A percentile compares a stretch with the other conserved stretches of the same genome.
Evolutionary conservation across 768 basidiomycete genomes (phyloP).

Genomic region (Suillus spraguei): DNA sequence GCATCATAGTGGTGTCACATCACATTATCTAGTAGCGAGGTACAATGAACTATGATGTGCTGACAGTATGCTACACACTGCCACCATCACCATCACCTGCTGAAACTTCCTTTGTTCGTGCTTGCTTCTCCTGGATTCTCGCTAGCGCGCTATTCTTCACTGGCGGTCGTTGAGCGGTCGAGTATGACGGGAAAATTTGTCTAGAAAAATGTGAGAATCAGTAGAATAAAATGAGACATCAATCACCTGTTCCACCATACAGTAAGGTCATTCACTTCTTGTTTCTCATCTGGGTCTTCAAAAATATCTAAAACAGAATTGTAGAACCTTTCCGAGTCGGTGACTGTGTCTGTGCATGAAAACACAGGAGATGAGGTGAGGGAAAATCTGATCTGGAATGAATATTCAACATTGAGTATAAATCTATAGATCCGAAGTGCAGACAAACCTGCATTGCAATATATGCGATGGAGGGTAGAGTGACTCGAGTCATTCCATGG

Average conservation of each 20-base stretch:
- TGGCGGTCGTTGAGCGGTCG: background rate
- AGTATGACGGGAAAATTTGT: constrained; percentile 13
- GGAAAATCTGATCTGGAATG: constrained; percentile 20
- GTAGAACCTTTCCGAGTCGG: constrained; percentile 29
- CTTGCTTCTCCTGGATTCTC: constrained; percentile 10
- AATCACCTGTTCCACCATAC: constrained; percentile 24
- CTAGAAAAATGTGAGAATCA: constrained; percentile 6
- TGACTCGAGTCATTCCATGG: constrained; percentile 20
- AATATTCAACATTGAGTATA: background rate
- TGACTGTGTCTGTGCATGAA: constrained; percentile 21
- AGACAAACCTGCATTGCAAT: constrained; percentile 20
- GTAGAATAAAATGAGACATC: background rate
- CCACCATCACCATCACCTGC: background rate
- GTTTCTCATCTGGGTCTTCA: constrained; percentile 22
- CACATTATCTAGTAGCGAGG: background rate
- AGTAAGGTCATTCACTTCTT: constrained; percentile 21
- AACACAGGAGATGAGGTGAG: constrained; percentile 20
- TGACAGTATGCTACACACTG: background rate
- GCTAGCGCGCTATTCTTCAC: constrained; percentile 10
- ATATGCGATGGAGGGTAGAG: constrained; percentile 22
- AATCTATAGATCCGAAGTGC: background rate
- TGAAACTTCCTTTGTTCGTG: background rate
- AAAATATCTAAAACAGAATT: constrained; percentile 21
- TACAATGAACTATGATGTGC: background rate
- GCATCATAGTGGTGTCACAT: background rate